Evolutionary conservation across 768 basidiomycete species (phyloP).

Genomic region (Russula compacta): DNA sequence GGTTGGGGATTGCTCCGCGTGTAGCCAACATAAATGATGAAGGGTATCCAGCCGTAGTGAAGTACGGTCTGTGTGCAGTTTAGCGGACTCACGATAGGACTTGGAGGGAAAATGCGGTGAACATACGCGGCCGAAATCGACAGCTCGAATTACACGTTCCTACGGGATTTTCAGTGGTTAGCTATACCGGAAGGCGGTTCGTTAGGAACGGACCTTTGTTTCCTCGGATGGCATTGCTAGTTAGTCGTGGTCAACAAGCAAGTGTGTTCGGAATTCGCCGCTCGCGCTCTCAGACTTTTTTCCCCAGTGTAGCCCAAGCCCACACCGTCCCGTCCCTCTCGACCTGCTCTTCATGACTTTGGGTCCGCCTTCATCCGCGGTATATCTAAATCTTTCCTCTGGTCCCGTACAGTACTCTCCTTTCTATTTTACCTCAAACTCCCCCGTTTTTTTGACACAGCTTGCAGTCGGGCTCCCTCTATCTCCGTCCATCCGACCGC

Average conservation of each 20-base stretch:
- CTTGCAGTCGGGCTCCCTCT: constrained; percentile 53
- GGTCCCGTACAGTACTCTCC: constrained; percentile 29
- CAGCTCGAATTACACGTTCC: constrained; percentile 76
- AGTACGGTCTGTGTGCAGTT: constrained; percentile 57
- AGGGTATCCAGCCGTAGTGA: constrained; percentile 94
- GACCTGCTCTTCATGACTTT: constrained; percentile 34
- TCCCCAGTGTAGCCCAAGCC: too few species aligned
- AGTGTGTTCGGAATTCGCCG: constrained; percentile 26
- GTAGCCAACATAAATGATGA: constrained; percentile 94
- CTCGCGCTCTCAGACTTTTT: neutral
- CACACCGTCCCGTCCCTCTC: neutral
- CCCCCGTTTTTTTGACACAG: neutral
- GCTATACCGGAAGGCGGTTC: neutral
- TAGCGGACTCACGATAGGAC: constrained; percentile 1
- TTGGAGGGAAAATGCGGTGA: neutral
- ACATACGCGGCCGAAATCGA: constrained; percentile 76
- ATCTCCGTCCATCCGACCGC: constrained; percentile 88
- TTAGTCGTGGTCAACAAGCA: constrained; percentile 21
- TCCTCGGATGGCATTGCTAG: constrained; percentile 78
- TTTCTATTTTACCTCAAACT: neutral
- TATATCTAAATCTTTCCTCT: constrained; percentile 30
- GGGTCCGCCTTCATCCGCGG: constrained; percentile 38
- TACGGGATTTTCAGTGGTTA: constrained; percentile 22
- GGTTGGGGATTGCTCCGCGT: constrained; percentile 89
- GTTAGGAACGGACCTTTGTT: constrained; percentile 58